Percentiles rank a stretch among this genome's conserved stretches.
Conservation (phyloP, 73 alveolate genomes). For the Paramecium pentaurelia region DNA sequence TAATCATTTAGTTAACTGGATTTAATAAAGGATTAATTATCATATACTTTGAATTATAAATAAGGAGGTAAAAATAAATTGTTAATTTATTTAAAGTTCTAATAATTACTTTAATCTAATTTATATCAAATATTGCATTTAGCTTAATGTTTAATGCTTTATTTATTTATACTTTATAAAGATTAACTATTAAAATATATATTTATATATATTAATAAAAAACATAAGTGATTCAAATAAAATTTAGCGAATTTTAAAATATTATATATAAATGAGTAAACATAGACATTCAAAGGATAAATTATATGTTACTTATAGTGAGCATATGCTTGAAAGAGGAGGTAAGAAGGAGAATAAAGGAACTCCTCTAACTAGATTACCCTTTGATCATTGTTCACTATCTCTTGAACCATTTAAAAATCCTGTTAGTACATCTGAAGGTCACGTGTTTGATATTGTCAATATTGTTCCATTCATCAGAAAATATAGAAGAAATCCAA, state of each 20-base stretch:
- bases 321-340: conserved; percentile 78
- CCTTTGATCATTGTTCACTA: conserved; percentile 85
- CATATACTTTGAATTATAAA: too few relatives aligned
- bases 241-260: neutral
- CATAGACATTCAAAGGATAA: conserved; percentile 85
- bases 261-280: conserved; percentile 72
- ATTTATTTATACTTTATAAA: too few relatives aligned
- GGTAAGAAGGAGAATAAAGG: conserved; percentile 70
- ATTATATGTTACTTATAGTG: conserved; percentile 77
- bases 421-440: conserved; percentile 92
- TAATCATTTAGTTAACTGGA: too few relatives aligned
- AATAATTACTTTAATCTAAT: too few relatives aligned
- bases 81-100: too few relatives aligned
- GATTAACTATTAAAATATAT: too few relatives aligned
- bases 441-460: conserved; percentile 82
- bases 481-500: conserved; percentile 88
- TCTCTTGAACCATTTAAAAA: conserved; percentile 79
- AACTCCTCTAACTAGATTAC: conserved; percentile 71
- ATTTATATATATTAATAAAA: too few relatives aligned
- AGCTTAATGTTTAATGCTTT: too few relatives aligned
- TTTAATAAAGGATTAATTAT: too few relatives aligned
- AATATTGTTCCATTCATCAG: conserved; percentile 88
- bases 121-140: too few relatives aligned
- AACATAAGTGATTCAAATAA: neutral
- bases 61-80: too few relatives aligned